Percentiles rank a stretch among this genome's conserved stretches.
These are phyloP conservation scores for Stentor roeselii DNA, from an alignment of 73 alveolate genomes.

Conservation along the genomic window DNA sequence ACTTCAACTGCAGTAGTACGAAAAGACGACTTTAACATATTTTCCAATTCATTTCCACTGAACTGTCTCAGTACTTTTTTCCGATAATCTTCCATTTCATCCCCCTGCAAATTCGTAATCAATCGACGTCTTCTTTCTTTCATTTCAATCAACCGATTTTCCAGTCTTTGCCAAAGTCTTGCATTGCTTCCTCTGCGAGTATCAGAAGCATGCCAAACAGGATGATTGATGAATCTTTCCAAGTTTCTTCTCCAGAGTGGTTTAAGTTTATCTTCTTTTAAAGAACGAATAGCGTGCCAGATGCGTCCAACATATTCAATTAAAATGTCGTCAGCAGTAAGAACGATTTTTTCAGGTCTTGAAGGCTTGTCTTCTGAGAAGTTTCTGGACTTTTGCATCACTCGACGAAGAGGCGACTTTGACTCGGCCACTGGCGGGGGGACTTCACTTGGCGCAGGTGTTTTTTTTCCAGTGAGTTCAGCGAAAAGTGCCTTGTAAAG, in stretches of 20 bases:
- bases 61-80: constrained; percentile 40
- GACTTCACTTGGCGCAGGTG: neutral
- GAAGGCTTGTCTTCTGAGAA: neutral
- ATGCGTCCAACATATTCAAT: constrained; percentile 48
- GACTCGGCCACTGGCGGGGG: neutral
- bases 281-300: constrained; percentile 30
- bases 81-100: neutral
- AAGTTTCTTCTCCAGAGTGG: constrained; percentile 43
- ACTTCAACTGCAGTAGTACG: constrained; percentile 69
- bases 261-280: constrained; percentile 29
- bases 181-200: constrained; percentile 21
- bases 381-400: neutral
- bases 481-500: constrained; percentile 42
- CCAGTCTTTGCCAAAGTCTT: constrained; percentile 45
- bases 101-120: constrained; percentile 19
- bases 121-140: constrained; percentile 54
- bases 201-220: constrained; percentile 51
- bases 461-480: constrained; percentile 34
- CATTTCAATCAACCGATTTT: constrained; percentile 59
- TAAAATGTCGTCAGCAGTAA: constrained; percentile 58
- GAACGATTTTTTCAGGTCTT: constrained; percentile 37
- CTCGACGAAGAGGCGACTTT: neutral
- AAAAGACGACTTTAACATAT: constrained; percentile 59
- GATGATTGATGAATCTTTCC: constrained; percentile 43
- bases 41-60: constrained; percentile 58